Base-by-base conservation (phyloP, 176 grass and related monocot species). In the Cymbopogon citratus region DNA sequence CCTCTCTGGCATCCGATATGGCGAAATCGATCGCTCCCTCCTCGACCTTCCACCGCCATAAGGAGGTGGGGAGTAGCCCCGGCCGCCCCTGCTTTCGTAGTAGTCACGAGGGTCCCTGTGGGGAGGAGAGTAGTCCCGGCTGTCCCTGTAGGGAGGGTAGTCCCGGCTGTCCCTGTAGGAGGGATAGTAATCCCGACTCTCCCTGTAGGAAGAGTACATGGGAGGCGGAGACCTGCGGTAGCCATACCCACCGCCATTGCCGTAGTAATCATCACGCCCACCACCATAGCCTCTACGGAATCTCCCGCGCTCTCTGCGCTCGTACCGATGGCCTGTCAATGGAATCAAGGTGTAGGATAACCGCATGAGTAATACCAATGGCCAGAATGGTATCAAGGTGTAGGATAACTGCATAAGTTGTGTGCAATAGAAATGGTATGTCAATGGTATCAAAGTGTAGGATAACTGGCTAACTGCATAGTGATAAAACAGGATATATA, bases 211-310 rank as follows among this genome's bases (percentile, higher is more conserved):
- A 6, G 54, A 73, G 63, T 81, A 88, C 66, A 88, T 83, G 24
- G 89, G 89, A 76, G 92, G 90, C 7, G 92, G 92, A 43, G 89
- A 94, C 83, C 87, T 82, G 41, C 87, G 84, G 40, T 91, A 87
- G 18, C 92, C 69, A 51, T 80, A 56, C 65, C 88, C 80, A 33
- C 86, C 80, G 12, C 88, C 61, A 43, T 79, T 72, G 65, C 88
- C 86, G 1, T 87, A 94, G n/a, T 89, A 82, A 5, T 94, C 89
- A 52, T 94, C 92, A 56, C 86, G 92, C 7, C 86, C 84, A 13
- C 86, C 84, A 23, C 85, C 84, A 26, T 89, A 89, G 78, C 89
- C 92, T 27, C 91, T 69, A 45, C 82, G 81, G 24, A 83, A 85
- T 73, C 89, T 94, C 24, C 87, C 89, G 3, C 89, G 84, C 27